Evolutionary conservation across 108 stramenopile genomes (phyloP), one percentile per base, ranked within the genome.

Genomic region (Fistulifera solaris): DNA sequence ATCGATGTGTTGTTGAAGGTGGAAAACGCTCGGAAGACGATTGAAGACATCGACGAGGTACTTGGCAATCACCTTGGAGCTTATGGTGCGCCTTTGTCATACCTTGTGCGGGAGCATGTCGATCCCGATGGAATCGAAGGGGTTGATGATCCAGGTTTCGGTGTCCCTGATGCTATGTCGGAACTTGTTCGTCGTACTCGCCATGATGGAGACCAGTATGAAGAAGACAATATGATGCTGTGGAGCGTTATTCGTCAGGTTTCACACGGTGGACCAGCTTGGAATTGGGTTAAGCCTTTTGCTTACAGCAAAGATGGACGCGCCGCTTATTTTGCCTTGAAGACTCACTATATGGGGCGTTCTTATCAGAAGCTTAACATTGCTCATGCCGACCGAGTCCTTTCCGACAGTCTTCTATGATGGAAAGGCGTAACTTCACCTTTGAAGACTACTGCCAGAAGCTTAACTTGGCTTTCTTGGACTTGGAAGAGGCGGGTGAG

Each of bases 251-350:
- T 62, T 12, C 55, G 52, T 5, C 56, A 28, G 43, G 62, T 58
- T 8, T 17, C 16, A 2, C 53, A 54, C 17, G 35, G 7, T 28
- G 53, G 53, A 1, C 53, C 53, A 4, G 65, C 16, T 16, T 66
- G 65, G 65, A 52, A 22, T 16, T 60, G 49, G 27, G 43, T 65
- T 28, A 38, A 40, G 21, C 18, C 47, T 15, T 52, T 53, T n/a
- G 40, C 18, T 28, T 4, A 38, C 54, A 5, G 21, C 46, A 5
- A 23, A 0, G 42, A 71, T 64, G 74, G 69, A 3, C 43, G 69
- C 12, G 52, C 8, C 13, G 69, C 74, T 15, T 71, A 26, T 28
- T 21, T 66, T 25, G 65, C 73, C 2, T 12, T 69, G 11, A 52
- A 40, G 21, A 13, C 8, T 1, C 65, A 70, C 11, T 56, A 45